Evolutionary conservation across 768 basidiomycete species (phyloP).

Genomic region (Sporobolomyces phaffii): DNA sequence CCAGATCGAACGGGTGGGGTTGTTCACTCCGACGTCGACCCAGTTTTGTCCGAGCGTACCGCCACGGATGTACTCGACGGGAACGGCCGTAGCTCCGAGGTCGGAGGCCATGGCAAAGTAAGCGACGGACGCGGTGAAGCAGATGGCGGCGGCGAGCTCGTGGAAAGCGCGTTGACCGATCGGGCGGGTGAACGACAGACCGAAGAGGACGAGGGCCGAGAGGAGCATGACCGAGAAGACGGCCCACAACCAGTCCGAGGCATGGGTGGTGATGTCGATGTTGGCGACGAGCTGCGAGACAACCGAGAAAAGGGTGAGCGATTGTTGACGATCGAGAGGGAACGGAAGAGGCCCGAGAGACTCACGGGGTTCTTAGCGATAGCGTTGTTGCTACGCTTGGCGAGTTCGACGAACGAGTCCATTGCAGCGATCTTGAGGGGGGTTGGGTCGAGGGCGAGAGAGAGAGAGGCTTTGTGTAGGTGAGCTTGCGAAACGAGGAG

Average conservation of each 20-base stretch:
- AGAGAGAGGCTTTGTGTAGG: background rate
- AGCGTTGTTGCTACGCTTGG: slow-evolving; percentile 10
- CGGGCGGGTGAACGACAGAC: slow-evolving; percentile 31
- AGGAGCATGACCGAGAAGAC: slow-evolving; percentile 55
- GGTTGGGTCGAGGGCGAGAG: background rate
- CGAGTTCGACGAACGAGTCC: background rate
- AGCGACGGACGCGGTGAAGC: slow-evolving; percentile 48
- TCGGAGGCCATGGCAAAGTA: slow-evolving; percentile 57
- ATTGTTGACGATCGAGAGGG: no score
- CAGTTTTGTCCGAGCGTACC: slow-evolving; percentile 36
- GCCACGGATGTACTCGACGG: slow-evolving; percentile 50
- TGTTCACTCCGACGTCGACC: slow-evolving; percentile 28
- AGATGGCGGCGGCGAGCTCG: slow-evolving; percentile 52
- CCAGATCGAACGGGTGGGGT: slow-evolving; percentile 46
- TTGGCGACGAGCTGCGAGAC: slow-evolving; percentile 6
- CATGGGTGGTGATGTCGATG: slow-evolving; percentile 50
- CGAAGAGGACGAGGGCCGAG: slow-evolving; percentile 48
- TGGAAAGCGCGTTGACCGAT: slow-evolving; percentile 53
- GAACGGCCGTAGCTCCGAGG: slow-evolving; percentile 53
- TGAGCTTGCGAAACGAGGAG: background rate
- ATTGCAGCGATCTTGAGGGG: background rate
- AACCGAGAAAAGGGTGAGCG: background rate
- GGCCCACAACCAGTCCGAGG: slow-evolving; percentile 57
- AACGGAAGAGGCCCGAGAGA: background rate
- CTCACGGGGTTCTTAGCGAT: slow-evolving; percentile 5